phyloP scores from a whole-genome alignment of 192 early-diverging fungal species.

The Entomortierella chlamydospora region DNA sequence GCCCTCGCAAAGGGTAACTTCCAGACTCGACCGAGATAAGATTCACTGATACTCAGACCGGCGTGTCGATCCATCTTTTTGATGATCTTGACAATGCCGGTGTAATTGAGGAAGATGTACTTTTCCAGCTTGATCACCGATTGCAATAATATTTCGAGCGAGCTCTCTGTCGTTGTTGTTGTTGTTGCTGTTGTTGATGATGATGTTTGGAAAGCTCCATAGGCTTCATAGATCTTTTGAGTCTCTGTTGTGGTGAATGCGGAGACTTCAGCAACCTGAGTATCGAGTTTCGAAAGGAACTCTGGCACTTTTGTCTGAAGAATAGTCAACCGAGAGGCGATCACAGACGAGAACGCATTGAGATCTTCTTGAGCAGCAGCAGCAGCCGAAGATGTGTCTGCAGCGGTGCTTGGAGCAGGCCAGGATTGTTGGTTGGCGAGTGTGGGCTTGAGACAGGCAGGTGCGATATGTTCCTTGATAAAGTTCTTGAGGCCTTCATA shows the following conservation, averaged over 20 bases:
- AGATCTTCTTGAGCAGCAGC: conserved; percentile 42
- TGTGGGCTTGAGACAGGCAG: conserved; percentile 63
- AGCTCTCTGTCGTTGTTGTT: conserved; percentile 28
- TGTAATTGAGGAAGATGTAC: conserved; percentile 89
- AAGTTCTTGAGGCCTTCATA: conserved; percentile 76
- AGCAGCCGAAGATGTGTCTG: conserved; percentile 19
- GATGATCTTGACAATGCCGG: conserved; percentile 86
- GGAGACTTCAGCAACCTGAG: conserved; percentile 71
- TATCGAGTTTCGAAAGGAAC: conserved; percentile 76
- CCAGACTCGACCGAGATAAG: conserved; percentile 69
- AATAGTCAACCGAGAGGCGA: conserved; percentile 64
- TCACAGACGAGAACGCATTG: conserved; percentile 65
- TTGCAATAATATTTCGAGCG: conserved; percentile 62
- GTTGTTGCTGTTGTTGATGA: conserved; percentile 1
- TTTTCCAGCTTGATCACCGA: conserved; percentile 78
- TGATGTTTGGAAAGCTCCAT: conserved; percentile 29
- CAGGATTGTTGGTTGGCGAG: conserved; percentile 55
- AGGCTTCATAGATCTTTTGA: conserved; percentile 47
- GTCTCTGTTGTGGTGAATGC: conserved; percentile 54
- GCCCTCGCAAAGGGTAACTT: conserved; percentile 74
- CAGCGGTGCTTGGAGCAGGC: conserved; percentile 60
- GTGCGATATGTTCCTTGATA: conserved; percentile 72
- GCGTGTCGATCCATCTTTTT: conserved; percentile 91
- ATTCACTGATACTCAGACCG: conserved; percentile 77
- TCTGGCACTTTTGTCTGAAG: conserved; percentile 71